Conservation (phyloP, 805 yeast genomes). For the Candida berthetii region DNA sequence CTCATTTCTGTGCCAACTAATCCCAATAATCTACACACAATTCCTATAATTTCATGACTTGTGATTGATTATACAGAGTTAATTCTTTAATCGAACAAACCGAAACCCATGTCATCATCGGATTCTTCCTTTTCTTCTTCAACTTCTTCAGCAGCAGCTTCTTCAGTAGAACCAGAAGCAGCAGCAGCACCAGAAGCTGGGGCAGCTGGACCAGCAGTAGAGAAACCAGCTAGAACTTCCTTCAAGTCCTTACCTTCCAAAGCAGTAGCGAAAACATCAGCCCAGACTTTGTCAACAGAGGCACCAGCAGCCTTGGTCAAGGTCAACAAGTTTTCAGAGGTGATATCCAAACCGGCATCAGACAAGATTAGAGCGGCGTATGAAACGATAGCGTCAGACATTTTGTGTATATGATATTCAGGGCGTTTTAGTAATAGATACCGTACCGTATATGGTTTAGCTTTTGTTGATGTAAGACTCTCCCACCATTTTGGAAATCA, state of each 20-base stretch:
- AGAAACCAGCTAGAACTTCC: slow-evolving; percentile 56
- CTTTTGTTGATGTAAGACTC: neutral
- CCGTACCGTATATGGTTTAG: neutral
- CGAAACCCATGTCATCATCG: slow-evolving; percentile 87
- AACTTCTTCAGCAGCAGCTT: slow-evolving; percentile 54
- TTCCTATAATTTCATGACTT: slow-evolving; percentile 2
- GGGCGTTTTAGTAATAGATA: neutral
- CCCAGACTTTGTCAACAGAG: slow-evolving; percentile 71
- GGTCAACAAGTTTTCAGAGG: slow-evolving; percentile 72
- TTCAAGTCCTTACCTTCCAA: slow-evolving; percentile 73
- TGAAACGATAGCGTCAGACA: slow-evolving; percentile 94
- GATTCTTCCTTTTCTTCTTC: slow-evolving; percentile 61
- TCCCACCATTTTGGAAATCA: neutral
- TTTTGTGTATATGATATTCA: slow-evolving; percentile 23
- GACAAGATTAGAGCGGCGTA: slow-evolving; percentile 99
- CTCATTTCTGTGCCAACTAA: too few relatives aligned
- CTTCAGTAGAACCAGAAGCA: slow-evolving; percentile 40
- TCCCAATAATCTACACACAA: neutral
- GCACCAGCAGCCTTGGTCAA: slow-evolving; percentile 75
- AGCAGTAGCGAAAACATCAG: slow-evolving; percentile 78
- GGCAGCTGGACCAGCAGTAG: slow-evolving; percentile 44
- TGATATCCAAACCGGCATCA: slow-evolving; percentile 93
- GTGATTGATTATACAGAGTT: neutral
- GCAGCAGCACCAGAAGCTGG: slow-evolving; percentile 42
- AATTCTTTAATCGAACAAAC: slow-evolving; percentile 71